Percentiles rank a stretch among this genome's conserved stretches.
These are phyloP conservation scores for Heliamphora pulchella DNA, from an alignment of 179 eudicot genomes.

Conservation along the genomic window DNA sequence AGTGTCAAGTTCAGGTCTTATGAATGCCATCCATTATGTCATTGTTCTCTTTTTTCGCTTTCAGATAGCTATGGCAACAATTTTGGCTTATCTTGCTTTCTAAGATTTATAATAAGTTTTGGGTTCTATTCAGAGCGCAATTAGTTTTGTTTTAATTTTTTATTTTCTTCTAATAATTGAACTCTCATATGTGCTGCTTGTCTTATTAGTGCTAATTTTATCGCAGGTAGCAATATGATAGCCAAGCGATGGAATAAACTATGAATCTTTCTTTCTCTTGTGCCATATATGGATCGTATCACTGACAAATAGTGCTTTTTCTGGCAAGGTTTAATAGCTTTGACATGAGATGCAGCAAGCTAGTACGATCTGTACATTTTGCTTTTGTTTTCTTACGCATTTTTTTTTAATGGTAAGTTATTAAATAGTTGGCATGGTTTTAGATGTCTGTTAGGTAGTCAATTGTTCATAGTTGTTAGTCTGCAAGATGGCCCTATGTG, in stretches of 20 bases:
- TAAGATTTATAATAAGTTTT: background rate
- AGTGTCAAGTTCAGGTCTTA: background rate
- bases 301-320: background rate
- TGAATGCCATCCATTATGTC: background rate
- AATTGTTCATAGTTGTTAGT: background rate
- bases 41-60: background rate
- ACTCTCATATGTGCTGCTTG: background rate
- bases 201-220: constrained; percentile 1
- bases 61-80: background rate
- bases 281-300: background rate
- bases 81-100: background rate
- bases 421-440: background rate
- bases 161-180: background rate
- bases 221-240: constrained; percentile 10
- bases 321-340: constrained; percentile 1
- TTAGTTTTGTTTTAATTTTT: background rate
- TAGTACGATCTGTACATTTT: background rate
- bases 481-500: background rate
- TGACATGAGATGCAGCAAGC: background rate
- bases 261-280: background rate
- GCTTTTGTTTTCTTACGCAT: background rate
- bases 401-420: background rate
- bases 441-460: background rate
- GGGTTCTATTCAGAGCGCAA: background rate
- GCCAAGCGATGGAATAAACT: background rate